phyloP scores from a whole-genome alignment of 768 basidiomycete species.

The Dacryopinax primogenitus region DNA sequence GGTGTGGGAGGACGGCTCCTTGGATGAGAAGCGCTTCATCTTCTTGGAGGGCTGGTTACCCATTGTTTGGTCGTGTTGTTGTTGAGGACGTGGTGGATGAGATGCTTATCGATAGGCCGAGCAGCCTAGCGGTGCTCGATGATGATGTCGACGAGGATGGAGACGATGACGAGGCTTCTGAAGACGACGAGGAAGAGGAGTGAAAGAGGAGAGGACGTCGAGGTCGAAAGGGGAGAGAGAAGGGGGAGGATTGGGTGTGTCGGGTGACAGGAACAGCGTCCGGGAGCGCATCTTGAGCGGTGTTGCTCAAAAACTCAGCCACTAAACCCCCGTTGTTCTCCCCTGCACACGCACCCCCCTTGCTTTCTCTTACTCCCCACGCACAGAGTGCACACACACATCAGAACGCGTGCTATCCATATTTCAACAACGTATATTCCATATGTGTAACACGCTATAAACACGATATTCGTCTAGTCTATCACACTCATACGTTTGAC shows the following conservation, averaged over 20 bases:
- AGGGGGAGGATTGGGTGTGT: background rate
- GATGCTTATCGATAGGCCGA: background rate
- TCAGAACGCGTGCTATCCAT: no score
- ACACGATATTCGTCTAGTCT: no score
- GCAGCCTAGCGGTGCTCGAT: no score
- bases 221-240: background rate
- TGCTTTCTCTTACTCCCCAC: no score
- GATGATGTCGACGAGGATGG: no score
- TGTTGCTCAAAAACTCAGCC: background rate
- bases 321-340: background rate
- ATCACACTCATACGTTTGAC: no score
- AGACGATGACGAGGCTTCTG: no score
- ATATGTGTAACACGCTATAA: no score
- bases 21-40: constrained; percentile 7
- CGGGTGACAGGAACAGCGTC: background rate
- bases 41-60: constrained; percentile 9
- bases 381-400: no score
- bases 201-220: background rate
- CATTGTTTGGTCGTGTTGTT: background rate
- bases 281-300: background rate
- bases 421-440: no score
- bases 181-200: background rate
- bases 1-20: constrained; percentile 5
- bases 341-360: background rate
- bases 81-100: background rate